Percentiles rank a stretch among this genome's conserved stretches.
phyloP scores from a whole-genome alignment of 2,329 filamentous ascomycete genomes.

The Cladophialophora psammophila region DNA sequence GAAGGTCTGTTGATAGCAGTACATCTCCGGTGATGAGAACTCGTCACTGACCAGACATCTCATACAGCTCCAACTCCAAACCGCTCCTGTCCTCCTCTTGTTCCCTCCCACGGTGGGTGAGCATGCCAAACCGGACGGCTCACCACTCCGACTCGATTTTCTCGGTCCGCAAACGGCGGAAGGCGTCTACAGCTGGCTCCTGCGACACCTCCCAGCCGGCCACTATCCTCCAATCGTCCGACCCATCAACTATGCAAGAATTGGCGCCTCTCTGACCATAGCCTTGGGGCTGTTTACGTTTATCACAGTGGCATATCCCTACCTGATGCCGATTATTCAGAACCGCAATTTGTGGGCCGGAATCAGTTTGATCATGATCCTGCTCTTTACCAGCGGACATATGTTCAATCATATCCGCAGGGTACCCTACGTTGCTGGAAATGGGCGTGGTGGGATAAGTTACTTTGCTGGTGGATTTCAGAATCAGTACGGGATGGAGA shows the following conservation, averaged over 20 bases:
- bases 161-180: slow-evolving; percentile 79
- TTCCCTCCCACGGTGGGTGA: slow-evolving; percentile 87
- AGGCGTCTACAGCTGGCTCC: slow-evolving; percentile 78
- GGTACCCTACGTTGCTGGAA: slow-evolving; percentile 86
- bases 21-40: neutral
- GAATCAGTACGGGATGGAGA: slow-evolving; percentile 92
- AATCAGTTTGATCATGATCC: slow-evolving; percentile 83
- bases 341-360: slow-evolving; percentile 95
- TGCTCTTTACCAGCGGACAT: slow-evolving; percentile 93
- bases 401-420: slow-evolving; percentile 99
- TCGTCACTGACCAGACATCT: slow-evolving; percentile 1
- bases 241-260: slow-evolving; percentile 85
- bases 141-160: slow-evolving; percentile 86
- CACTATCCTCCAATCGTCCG: slow-evolving; percentile 75
- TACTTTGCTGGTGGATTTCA: slow-evolving; percentile 95
- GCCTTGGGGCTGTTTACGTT: slow-evolving; percentile 74
- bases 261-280: slow-evolving; percentile 72
- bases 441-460: slow-evolving; percentile 82
- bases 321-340: slow-evolving; percentile 79
- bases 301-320: slow-evolving; percentile 75
- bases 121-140: slow-evolving; percentile 72
- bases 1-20: slow-evolving; percentile 63
- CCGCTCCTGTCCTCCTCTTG: slow-evolving; percentile 85
- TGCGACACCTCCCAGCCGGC: slow-evolving; percentile 75
- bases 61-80: slow-evolving; percentile 84